Conservation (phyloP, 2,329 filamentous ascomycete species). For the Dryadomyces sulphureus region DNA sequence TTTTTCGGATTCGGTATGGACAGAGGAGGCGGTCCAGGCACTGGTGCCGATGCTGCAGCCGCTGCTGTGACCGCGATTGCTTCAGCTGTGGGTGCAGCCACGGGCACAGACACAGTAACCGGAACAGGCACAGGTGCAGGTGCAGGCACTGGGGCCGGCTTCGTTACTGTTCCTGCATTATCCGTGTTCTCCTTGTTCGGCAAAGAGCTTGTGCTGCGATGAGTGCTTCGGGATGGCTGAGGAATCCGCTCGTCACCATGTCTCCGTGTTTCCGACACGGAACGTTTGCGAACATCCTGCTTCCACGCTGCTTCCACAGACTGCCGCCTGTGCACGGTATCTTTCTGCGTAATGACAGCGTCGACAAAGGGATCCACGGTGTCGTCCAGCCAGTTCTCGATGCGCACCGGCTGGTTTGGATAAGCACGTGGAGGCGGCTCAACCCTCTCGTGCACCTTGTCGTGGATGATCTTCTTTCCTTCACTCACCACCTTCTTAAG, state of each 20-base stretch:
- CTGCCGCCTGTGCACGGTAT: constrained; percentile 15
- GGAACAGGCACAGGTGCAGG: background rate
- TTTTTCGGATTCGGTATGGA: constrained; percentile 10
- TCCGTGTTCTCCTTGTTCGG: background rate
- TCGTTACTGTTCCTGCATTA: background rate
- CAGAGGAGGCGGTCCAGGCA: background rate
- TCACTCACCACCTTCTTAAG: constrained; percentile 50
- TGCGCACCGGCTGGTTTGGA: constrained; percentile 44
- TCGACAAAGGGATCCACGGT: constrained; percentile 51
- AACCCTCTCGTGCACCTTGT: constrained; percentile 42
- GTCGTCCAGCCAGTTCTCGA: constrained; percentile 49
- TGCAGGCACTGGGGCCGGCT: background rate
- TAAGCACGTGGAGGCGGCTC: constrained; percentile 38
- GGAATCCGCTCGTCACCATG: background rate
- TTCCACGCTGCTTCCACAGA: constrained; percentile 21
- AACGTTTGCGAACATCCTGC: constrained; percentile 9
- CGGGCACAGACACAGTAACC: no score
- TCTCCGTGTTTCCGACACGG: constrained; percentile 8
- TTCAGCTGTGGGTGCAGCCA: background rate
- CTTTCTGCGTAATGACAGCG: constrained; percentile 7
- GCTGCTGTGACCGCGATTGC: background rate
- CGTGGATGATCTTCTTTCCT: constrained; percentile 50
- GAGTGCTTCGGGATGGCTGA: background rate
- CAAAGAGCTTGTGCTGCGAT: background rate
- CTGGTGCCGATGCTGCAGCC: background rate